phyloP scores from a whole-genome alignment of 208 protist species.

The Strigomonas galati region DNA sequence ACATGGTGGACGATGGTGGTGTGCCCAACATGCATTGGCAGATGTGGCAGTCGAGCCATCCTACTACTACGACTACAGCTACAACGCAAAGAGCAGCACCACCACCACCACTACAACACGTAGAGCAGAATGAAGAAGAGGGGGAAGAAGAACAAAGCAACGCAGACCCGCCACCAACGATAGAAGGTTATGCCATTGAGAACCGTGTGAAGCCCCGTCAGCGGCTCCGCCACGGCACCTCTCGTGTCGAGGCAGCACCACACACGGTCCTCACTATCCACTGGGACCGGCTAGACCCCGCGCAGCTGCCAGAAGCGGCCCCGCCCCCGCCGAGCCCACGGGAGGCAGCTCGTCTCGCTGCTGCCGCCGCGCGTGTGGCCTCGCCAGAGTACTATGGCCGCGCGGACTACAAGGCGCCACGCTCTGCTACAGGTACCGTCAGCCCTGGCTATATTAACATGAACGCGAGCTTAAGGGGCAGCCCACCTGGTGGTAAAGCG shows the following conservation, averaged over 20 bases:
- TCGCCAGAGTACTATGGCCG: slow-evolving; percentile 27
- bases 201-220: slow-evolving; percentile 24
- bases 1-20: too few species aligned
- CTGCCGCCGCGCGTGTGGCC: slow-evolving; percentile 23
- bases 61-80: too few species aligned
- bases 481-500: neutral
- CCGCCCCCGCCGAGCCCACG: slow-evolving; percentile 25
- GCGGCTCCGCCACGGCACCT: slow-evolving; percentile 19
- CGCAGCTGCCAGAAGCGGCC: slow-evolving; percentile 24
- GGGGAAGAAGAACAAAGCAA: neutral
- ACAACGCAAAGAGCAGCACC: too few species aligned
- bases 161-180: neutral
- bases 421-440: neutral
- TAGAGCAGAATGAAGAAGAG: slow-evolving; percentile 1
- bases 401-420: slow-evolving; percentile 13
- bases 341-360: slow-evolving; percentile 16
- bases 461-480: neutral
- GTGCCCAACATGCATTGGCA: too few species aligned
- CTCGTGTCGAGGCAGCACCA: slow-evolving; percentile 17
- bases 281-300: slow-evolving; percentile 11
- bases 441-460: neutral
- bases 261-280: slow-evolving; percentile 15
- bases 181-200: slow-evolving; percentile 15
- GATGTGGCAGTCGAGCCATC: too few species aligned
- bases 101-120: too few species aligned